phyloP scores from a whole-genome alignment of 2,329 filamentous ascomycete genomes.

The Aspergillus awamori region DNA sequence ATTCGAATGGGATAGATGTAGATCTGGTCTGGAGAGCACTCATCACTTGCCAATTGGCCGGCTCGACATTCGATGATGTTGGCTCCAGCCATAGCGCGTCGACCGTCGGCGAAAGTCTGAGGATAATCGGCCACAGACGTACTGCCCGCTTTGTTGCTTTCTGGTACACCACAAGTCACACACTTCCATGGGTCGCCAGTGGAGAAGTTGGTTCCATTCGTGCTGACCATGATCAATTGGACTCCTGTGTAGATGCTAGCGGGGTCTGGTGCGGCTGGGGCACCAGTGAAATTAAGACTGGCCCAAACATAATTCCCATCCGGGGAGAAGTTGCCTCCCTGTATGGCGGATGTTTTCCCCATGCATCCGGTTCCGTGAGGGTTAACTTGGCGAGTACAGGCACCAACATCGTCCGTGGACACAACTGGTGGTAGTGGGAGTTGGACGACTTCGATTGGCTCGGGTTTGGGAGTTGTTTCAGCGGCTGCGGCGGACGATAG shows the following conservation, averaged over 20 bases:
- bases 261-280: slow-evolving; percentile 43
- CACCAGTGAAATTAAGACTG: slow-evolving; percentile 47
- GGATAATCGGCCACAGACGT: slow-evolving; percentile 43
- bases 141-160: slow-evolving; percentile 32
- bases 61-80: slow-evolving; percentile 44
- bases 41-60: slow-evolving; percentile 36
- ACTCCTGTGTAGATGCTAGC: slow-evolving; percentile 47
- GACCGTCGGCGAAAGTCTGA: slow-evolving; percentile 47
- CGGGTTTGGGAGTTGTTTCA: slow-evolving; percentile 24
- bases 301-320: slow-evolving; percentile 50
- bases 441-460: slow-evolving; percentile 40
- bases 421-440: slow-evolving; percentile 45
- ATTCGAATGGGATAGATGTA: slow-evolving; percentile 49
- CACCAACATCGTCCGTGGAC: slow-evolving; percentile 26
- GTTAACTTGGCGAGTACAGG: slow-evolving; percentile 41
- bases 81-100: slow-evolving; percentile 33
- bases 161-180: slow-evolving; percentile 49
- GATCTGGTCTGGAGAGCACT: slow-evolving; percentile 42
- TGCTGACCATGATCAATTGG: slow-evolving; percentile 50
- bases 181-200: slow-evolving; percentile 55
- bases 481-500: too few relatives aligned
- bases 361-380: slow-evolving; percentile 45
- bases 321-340: slow-evolving; percentile 44
- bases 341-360: slow-evolving; percentile 22
- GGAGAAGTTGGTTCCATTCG: slow-evolving; percentile 44